A percentile compares a stretch with the other conserved stretches of the same genome.
phyloP scores from a whole-genome alignment of 208 protist species.

The Trypanosomatidae sp. region DNA sequence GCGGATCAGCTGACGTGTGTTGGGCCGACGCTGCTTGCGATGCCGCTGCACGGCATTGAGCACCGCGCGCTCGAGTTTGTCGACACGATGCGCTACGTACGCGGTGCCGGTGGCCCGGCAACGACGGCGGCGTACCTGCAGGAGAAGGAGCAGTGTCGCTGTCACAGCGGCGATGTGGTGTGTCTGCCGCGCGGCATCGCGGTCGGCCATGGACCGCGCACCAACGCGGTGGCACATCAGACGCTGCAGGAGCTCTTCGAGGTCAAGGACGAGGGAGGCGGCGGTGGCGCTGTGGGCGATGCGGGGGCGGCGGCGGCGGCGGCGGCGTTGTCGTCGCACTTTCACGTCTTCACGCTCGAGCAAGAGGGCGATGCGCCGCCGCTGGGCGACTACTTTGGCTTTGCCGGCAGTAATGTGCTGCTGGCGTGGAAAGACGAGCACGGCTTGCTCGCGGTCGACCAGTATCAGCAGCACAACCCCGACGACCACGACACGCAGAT shows the following conservation, averaged over 20 bases:
- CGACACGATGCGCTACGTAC: conserved; percentile 83
- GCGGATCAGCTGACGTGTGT: conserved; percentile 72
- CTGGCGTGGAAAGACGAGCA: conserved; percentile 89
- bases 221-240: conserved; percentile 70
- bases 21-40: conserved; percentile 64
- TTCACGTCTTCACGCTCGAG: conserved; percentile 80
- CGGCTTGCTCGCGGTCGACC: conserved; percentile 81
- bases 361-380: conserved; percentile 84
- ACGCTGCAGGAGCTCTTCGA: conserved; percentile 68
- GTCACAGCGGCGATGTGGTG: conserved; percentile 83
- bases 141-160: conserved; percentile 73
- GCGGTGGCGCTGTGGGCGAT: neutral
- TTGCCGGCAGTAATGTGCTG: conserved; percentile 77
- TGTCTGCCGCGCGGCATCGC: conserved; percentile 72
- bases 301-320: too few relatives aligned
- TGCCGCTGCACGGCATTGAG: conserved; percentile 77
- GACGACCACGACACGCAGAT: conserved; percentile 9
- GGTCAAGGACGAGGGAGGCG: conserved; percentile 13
- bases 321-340: conserved; percentile 10
- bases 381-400: conserved; percentile 88
- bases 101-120: conserved; percentile 59
- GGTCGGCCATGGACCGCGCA: conserved; percentile 77
- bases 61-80: conserved; percentile 76
- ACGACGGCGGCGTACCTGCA: conserved; percentile 58
- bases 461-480: conserved; percentile 58